Conservation (phyloP, 805 yeast species). For the Candida boleticola region DNA sequence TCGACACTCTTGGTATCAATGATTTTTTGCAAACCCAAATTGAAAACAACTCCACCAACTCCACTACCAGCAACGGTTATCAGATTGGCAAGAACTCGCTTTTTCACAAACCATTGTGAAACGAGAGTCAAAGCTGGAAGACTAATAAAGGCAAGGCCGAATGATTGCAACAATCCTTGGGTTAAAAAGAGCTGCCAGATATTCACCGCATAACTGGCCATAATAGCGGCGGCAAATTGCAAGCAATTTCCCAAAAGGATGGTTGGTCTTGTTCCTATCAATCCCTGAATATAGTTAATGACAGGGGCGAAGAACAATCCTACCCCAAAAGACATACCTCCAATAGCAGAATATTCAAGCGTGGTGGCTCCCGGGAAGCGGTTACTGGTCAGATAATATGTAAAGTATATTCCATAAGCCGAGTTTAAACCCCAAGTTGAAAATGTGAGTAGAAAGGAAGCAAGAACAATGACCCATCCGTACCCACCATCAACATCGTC, state of each 20-base stretch:
- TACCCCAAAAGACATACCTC: conserved; percentile 57
- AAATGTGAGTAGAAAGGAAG: conserved; percentile 46
- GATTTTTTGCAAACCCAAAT: conserved; percentile 40
- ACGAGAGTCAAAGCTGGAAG: conserved; percentile 55
- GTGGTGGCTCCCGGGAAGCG: conserved; percentile 50
- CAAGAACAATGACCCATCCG: conserved; percentile 57
- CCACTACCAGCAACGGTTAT: conserved; percentile 45
- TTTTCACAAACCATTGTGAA: conserved; percentile 65
- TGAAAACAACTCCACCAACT: conserved; percentile 44
- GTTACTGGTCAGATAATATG: conserved; percentile 47
- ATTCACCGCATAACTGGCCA: conserved; percentile 56
- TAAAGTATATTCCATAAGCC: conserved; percentile 57
- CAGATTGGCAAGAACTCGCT: conserved; percentile 47
- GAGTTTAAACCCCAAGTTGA: conserved; percentile 69
- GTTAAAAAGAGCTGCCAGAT: conserved; percentile 62
- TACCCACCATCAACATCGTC: conserved; percentile 50
- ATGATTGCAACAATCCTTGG: conserved; percentile 62
- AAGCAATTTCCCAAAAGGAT: conserved; percentile 42
- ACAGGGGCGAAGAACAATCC: conserved; percentile 49
- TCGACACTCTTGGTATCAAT: conserved; percentile 27
- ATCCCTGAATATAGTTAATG: conserved; percentile 40
- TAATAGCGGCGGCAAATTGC: conserved; percentile 49
- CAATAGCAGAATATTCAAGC: conserved; percentile 58
- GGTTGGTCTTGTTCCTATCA: conserved; percentile 33
- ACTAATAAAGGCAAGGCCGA: conserved; percentile 51